Evolutionary conservation across 164 flowering plant genomes (phyloP).

Genomic region (Buxus sempervirens): DNA sequence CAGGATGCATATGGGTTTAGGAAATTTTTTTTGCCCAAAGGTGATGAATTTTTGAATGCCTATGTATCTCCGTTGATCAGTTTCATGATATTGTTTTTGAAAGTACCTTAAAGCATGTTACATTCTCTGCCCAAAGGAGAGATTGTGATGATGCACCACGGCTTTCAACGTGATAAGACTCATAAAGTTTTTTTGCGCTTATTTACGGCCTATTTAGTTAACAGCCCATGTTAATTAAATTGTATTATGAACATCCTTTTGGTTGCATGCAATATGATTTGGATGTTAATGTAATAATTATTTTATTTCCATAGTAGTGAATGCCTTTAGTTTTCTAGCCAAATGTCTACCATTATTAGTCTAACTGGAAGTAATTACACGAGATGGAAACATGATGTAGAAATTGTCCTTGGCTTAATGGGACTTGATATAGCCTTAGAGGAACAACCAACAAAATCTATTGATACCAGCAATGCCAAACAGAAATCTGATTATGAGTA

Average conservation of each 20-base stretch:
- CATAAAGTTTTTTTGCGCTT: neutral
- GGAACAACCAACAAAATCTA: neutral
- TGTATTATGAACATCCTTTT: neutral
- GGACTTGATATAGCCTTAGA: neutral
- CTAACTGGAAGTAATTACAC: neutral
- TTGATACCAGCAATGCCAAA: neutral
- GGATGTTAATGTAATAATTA: constrained; percentile 1
- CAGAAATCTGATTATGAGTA: neutral
- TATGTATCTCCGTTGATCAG: too few species aligned
- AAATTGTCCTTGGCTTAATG: neutral
- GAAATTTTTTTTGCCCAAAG: too few species aligned
- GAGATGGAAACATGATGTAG: constrained; percentile 1
- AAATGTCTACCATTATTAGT: neutral
- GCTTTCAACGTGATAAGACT: too few species aligned
- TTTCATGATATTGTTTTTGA: too few species aligned
- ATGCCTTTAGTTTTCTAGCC: neutral
- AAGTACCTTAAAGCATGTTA: too few species aligned
- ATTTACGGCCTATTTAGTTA: too few species aligned
- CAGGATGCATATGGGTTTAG: too few species aligned
- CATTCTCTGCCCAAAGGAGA: too few species aligned
- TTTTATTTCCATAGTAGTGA: neutral
- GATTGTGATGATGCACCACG: too few species aligned
- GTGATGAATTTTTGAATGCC: too few species aligned
- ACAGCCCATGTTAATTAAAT: neutral
- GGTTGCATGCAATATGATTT: constrained; percentile 4